A percentile compares a stretch with the other conserved stretches of the same genome.
Evolutionary conservation across 345 rosid genomes (phyloP).

Genomic region (Rhodamnia rubescens): DNA sequence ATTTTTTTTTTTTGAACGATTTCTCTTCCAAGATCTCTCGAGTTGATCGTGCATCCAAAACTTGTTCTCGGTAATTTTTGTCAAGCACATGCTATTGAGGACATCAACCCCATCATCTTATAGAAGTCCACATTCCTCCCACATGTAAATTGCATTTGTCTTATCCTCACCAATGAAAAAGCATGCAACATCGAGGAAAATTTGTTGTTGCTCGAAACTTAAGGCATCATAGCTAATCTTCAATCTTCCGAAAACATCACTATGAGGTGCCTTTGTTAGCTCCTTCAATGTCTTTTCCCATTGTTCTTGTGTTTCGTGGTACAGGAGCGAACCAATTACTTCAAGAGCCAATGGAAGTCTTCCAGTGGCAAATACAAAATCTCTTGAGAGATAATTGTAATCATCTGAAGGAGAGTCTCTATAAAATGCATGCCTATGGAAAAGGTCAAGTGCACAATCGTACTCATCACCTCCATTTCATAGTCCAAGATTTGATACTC

Average conservation of each 20-base stretch:
- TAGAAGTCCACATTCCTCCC: not conserved
- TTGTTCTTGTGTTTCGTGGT: not conserved
- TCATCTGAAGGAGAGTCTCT: not conserved
- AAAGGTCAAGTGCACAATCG: not conserved
- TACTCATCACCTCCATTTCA: not conserved
- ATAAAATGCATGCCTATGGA: not conserved
- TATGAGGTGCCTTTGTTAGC: not conserved
- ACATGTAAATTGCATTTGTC: not conserved
- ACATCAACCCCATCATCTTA: not conserved
- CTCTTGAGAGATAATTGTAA: not conserved
- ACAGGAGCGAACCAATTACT: not conserved
- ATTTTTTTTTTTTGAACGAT: not conserved
- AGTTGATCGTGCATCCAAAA: not conserved
- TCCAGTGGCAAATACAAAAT: not conserved
- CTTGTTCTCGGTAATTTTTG: not conserved
- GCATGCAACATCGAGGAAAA: not conserved
- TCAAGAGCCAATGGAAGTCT: not conserved
- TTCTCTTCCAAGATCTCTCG: not conserved
- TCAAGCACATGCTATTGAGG: not conserved
- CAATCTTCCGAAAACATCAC: not conserved
- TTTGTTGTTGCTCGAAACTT: not conserved
- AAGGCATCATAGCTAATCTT: not conserved
- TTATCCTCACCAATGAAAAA: not conserved
- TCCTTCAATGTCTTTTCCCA: not conserved
- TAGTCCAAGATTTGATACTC: not conserved